Evolutionary conservation across 768 basidiomycete genomes (phyloP), one percentile per base, ranked within the genome.

Genomic region (Termitomyces sp.): DNA sequence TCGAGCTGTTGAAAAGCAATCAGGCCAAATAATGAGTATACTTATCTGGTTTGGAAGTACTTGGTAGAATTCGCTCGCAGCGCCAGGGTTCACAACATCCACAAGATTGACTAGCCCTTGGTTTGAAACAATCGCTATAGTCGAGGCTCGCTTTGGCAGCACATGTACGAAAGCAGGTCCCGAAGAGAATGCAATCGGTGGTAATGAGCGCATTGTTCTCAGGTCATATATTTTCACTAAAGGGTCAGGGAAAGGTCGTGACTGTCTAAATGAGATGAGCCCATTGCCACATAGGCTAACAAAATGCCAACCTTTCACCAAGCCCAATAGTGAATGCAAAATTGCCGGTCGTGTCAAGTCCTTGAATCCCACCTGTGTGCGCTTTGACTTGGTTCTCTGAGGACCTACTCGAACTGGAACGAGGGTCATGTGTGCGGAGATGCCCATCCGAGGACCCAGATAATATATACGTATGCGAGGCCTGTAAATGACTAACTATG

Each of bases 201-300:
- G 80, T 2, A 98, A 77, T 0, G 93, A 78, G 40, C 83, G 80
- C 76, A 98, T 82, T 22, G 80, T 90, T 30, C 96, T 87, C 30
- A 92, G 64, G 68, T 99, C 96, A 63, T 88, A 97, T 12, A 98
- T 78, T 71, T 96, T 97, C 59, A 99, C 92, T 34, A 94, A 76
- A 2, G 93, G 91, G 67, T 98, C 96, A 0, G 91, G 89, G 53
- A 88, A 81, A 5, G 95, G 93, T 45, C 88, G 85, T 7, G 88
- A 85, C 69, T 90, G 92, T 68, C 95, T 97, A 64, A 56, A 19
- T 28, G 11, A 21, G 14, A 50, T 38, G 8, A 45, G 41, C 12
- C 32, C 5, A 54, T n/a, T 47, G 6, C n/a, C 48, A 41, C 4
- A 21, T 2, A 51, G n/a, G 17, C 8, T 17, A 37, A 7, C 17